Percentiles rank a stretch among this genome's conserved stretches.
Evolutionary conservation across 23 red algal genomes (phyloP).

Genomic region (Gracilaria gracilis): DNA sequence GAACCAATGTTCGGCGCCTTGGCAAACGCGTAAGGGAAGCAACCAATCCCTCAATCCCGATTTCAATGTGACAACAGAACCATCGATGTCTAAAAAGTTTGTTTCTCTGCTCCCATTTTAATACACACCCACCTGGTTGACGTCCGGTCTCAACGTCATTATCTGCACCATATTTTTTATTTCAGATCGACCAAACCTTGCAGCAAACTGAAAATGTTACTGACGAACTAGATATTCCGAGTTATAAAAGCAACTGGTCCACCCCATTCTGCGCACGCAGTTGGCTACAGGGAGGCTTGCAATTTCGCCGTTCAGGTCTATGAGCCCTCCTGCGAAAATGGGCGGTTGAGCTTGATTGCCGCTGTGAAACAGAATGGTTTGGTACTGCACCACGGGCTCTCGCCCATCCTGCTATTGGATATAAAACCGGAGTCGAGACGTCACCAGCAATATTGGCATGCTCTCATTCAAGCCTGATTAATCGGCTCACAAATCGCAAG

Average conservation of each 20-base stretch:
- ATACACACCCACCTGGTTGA: slow-evolving; percentile 55
- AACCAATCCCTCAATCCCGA: slow-evolving; percentile 9
- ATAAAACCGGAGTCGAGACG: not conserved
- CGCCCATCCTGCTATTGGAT: slow-evolving; percentile 26
- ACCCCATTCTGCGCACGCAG: slow-evolving; percentile 17
- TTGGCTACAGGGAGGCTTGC: not conserved
- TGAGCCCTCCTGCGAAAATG: too few relatives aligned
- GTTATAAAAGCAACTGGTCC: slow-evolving; percentile 12
- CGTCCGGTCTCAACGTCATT: slow-evolving; percentile 19
- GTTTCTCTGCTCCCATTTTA: slow-evolving; percentile 21
- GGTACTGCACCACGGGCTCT: not conserved
- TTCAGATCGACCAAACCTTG: slow-evolving; percentile 17
- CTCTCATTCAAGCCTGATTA: slow-evolving; percentile 24
- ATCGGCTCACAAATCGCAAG: slow-evolving; percentile 22
- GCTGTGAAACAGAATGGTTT: slow-evolving; percentile 23
- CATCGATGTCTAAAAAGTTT: not conserved
- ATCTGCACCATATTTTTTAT: slow-evolving; percentile 18
- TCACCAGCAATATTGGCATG: not conserved
- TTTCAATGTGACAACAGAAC: slow-evolving; percentile 27
- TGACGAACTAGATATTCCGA: not conserved
- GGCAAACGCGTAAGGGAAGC: not conserved
- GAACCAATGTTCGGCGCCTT: not conserved
- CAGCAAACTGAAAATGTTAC: not conserved
- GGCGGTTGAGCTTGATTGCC: too few relatives aligned
- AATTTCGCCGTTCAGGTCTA: too few relatives aligned